These are phyloP conservation scores for Phytophthora megakarya DNA, from an alignment of 352 stramenopile species.

Conservation along the genomic window DNA sequence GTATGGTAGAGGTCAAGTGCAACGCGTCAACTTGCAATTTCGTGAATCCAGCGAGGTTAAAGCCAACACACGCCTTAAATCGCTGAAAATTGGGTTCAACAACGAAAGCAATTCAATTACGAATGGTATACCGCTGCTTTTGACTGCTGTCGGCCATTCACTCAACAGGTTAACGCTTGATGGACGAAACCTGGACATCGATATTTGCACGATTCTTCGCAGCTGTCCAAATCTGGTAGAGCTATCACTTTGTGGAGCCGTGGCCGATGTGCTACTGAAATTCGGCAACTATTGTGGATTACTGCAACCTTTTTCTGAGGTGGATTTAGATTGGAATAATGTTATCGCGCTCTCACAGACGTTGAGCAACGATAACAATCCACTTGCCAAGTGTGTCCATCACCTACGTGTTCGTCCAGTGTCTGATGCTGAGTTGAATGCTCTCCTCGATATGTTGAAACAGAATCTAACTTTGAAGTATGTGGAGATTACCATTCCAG, in stretches of 20 bases:
- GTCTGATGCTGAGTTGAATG: neutral
- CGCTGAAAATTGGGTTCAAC: conserved; percentile 1
- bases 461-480: conserved; percentile 1
- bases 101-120: neutral
- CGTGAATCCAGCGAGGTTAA: neutral
- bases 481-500: neutral
- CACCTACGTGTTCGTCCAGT: conserved; percentile 2
- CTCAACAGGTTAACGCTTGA: neutral
- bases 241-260: neutral
- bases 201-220: neutral
- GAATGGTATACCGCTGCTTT: neutral
- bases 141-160: neutral
- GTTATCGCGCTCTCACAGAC: neutral
- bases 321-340: neutral
- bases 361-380: neutral
- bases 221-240: conserved; percentile 12
- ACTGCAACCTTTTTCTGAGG: neutral
- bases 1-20: neutral
- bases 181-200: neutral
- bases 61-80: neutral
- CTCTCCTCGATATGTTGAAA: conserved; percentile 10
- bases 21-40: conserved; percentile 5
- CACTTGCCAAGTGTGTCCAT: neutral
- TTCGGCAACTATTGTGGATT: neutral
- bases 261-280: neutral